A percentile compares a stretch with the other conserved stretches of the same genome.
Evolutionary conservation across 2,329 filamentous ascomycete species (phyloP).

Genomic region (Exserohilum rostratum): DNA sequence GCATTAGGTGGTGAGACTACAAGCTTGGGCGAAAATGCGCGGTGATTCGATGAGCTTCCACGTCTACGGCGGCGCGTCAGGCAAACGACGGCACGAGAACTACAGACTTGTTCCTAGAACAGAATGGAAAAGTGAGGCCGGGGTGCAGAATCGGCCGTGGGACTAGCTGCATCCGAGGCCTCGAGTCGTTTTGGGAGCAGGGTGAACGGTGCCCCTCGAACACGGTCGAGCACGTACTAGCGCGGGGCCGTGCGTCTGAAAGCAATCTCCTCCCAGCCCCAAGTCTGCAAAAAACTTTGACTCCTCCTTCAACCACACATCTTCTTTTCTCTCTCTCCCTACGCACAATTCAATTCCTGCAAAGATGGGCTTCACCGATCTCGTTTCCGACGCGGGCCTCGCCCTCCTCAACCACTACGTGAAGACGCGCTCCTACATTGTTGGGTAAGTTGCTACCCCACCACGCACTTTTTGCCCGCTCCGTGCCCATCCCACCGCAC

Average conservation of each 20-base stretch:
- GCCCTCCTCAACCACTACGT: slow-evolving; percentile 75
- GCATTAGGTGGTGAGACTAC: slow-evolving; percentile 24
- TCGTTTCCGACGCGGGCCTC: slow-evolving; percentile 69
- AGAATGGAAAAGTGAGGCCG: neutral
- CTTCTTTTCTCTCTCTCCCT: slow-evolving; percentile 16
- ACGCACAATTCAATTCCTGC: slow-evolving; percentile 21
- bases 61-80: slow-evolving; percentile 9
- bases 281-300: slow-evolving; percentile 21
- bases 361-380: slow-evolving; percentile 73
- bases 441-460: slow-evolving; percentile 69
- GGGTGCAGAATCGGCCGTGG: neutral
- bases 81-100: slow-evolving; percentile 3
- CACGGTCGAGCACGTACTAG: slow-evolving; percentile 20
- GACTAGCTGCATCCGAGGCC: slow-evolving; percentile 1
- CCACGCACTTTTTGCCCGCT: slow-evolving; percentile 23
- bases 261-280: slow-evolving; percentile 26
- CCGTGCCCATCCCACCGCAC: slow-evolving; percentile 24
- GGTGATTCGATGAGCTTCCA: slow-evolving; percentile 33
- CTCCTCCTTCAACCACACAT: slow-evolving; percentile 24
- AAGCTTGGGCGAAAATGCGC: slow-evolving; percentile 28
- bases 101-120: neutral
- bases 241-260: slow-evolving; percentile 19
- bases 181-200: neutral
- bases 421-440: slow-evolving; percentile 78
- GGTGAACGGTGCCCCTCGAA: slow-evolving; percentile 4